Evolutionary conservation across 2,329 filamentous ascomycete genomes (phyloP), one percentile per base, ranked within the genome.

Genomic region (Colletotrichum acutatum): DNA sequence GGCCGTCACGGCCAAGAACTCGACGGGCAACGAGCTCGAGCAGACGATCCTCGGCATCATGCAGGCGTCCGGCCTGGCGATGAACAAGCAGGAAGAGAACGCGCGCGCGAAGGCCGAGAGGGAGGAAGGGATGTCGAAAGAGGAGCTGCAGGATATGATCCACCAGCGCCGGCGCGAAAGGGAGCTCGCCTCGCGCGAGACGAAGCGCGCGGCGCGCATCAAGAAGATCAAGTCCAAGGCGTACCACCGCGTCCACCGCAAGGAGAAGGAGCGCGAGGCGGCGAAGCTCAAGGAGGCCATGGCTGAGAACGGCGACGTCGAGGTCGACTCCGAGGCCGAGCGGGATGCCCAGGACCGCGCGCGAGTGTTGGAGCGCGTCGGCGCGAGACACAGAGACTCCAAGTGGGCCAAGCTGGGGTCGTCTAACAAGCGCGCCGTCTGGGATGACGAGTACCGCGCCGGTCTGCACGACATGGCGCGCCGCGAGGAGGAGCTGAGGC

Each of bases 211-310:
- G 8, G 97, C 95, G 84, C 92, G 97, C 28, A 95, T 99, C 84
- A 98, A 98, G 85, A 98, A 98, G 86, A 99, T 99, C 85, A 99
- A 99, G 88, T 97, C 94, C 81, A 99, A 98, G 82, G 90, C 95
- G 0, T 99, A 97, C 81, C 94, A 96, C 68, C 92, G 95, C 57
- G 93, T 98, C 16, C 96, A 98, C 83, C 91, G 96, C 49, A 98
- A 93, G 80, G 94, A 91, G 82, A 78, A 86, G 77, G 83, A 88
- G 76, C 85, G 88, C 68, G 81, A 90, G 74, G 82, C 91, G 81
- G 84, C 86, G 79, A 88, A 87, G 19, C 81, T 84, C 19, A 83
- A 83, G 22, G 87, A 89, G 78, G 87, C 79, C 68, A 86, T 87
- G 82, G 87, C 86, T 22, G 90, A 88, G 63, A 88, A 88, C 12